A percentile compares a stretch with the other conserved stretches of the same genome.
Conservation (phyloP, 2,329 filamentous ascomycete species). For the Chaetomium olivaceum region DNA sequence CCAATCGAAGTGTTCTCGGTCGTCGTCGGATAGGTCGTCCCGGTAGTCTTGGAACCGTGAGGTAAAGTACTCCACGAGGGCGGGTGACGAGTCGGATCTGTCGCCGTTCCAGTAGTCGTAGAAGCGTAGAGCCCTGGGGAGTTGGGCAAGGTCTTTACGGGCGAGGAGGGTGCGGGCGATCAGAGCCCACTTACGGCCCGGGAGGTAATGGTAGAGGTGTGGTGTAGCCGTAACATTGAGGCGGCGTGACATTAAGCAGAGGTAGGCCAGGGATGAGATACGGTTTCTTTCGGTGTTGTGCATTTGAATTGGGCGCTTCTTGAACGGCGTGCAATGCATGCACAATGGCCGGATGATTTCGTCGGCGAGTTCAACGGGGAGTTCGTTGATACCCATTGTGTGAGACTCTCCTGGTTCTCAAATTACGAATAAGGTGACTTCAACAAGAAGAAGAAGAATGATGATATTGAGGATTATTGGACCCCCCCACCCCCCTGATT, state of each 20-base stretch:
- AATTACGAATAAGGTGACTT: not conserved
- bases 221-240: constrained; percentile 3
- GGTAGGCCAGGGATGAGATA: not conserved
- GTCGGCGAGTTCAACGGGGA: constrained; percentile 5
- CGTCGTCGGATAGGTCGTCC: not conserved
- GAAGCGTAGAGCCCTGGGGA: not conserved
- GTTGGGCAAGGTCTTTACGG: constrained; percentile 7
- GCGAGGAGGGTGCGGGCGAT: constrained; percentile 15
- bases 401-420: too few species aligned
- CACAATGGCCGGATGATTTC: not conserved
- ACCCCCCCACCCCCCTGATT: too few species aligned
- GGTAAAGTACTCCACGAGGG: not conserved
- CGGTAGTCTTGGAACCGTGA: not conserved
- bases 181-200: not conserved
- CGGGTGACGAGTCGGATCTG: not conserved
- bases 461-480: too few species aligned
- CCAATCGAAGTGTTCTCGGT: too few species aligned
- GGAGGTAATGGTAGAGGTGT: constrained; percentile 16
- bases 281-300: not conserved
- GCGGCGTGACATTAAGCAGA: constrained; percentile 10
- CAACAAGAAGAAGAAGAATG: too few species aligned
- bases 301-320: too few species aligned
- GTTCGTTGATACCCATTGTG: not conserved
- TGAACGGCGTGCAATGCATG: not conserved
- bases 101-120: not conserved